Base-by-base conservation (phyloP, 352 stramenopile genomes). In the Phytopythium sindhum region DNA sequence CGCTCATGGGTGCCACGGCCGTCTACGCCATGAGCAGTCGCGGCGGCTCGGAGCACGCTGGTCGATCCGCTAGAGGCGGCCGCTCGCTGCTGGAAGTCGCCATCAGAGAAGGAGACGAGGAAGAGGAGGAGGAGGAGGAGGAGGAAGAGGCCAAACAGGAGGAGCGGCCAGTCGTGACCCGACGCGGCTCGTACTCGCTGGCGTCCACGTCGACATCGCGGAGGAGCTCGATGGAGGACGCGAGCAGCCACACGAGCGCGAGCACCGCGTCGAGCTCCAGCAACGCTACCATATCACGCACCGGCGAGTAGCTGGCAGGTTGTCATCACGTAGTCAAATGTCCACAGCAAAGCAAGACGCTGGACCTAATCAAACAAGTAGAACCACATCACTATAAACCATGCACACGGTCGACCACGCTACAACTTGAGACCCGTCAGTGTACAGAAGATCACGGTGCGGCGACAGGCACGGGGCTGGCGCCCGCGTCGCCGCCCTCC, bases 91-190 rank as follows among this genome's bases (percentile, higher is more conserved):
- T 35, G 28, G 57, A 14, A 14, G 21, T 63, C 44, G 57, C 64
- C 31, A 65, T 69, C 29, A 52, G 55, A 19, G 53, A 59, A 39
- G 47, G 24, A 28, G 47, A 53, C 5, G 47, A 4, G 21, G 66
- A 73, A 4, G 58, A 70, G 19, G 64, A 74, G 15, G 75, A 80
- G 8, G 65, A 55, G n/a, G 75, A 77, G 28, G 72, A 65, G 31
- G 61, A 78, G 58, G 59, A 75, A 5, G 66, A 69, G 21, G 51
- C 29, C 29, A 50, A 70, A 6, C 48, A 65, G 6, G 51, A 67
- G 41, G 63, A 29, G 26, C n/a, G 23, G 53, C 23, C 31, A 1
- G n/a, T 21, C 14, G 33, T 33, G 0, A 47, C 53, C 2, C 53
- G 31, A 1, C 31, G 31, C 33, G 57, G 35, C 39, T 62, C 57